A percentile compares a stretch with the other conserved stretches of the same genome.
Evolutionary conservation across 192 early-diverging fungal species (phyloP).

Genomic region (Coemansia sp.): DNA sequence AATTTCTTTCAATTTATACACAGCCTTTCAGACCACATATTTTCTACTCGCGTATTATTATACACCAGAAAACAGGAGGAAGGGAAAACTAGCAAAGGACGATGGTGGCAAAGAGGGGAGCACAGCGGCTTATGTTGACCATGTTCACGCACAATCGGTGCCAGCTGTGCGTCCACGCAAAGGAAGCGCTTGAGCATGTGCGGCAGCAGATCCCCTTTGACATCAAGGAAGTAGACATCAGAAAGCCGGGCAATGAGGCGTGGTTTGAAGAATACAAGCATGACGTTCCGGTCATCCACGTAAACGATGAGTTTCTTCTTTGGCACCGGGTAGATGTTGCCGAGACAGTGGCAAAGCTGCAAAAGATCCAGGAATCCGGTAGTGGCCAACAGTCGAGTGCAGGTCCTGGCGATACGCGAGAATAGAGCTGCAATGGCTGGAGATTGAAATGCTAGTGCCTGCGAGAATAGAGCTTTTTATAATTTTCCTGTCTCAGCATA

Average conservation of each 20-base stretch:
- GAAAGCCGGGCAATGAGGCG: slow-evolving; percentile 38
- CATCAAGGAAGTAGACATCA: slow-evolving; percentile 45
- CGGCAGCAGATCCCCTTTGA: slow-evolving; percentile 44
- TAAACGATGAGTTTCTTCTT: slow-evolving; percentile 44
- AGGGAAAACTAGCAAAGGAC: not conserved
- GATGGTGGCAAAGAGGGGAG: slow-evolving; percentile 1
- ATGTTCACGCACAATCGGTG: slow-evolving; percentile 54
- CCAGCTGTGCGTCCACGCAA: slow-evolving; percentile 51
- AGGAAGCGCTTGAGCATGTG: slow-evolving; percentile 41
- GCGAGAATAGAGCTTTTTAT: not conserved
- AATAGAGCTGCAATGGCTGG: not conserved
- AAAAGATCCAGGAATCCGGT: slow-evolving; percentile 9
- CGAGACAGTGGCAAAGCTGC: slow-evolving; percentile 38
- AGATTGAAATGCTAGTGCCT: not conserved
- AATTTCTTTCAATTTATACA: not conserved
- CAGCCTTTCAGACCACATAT: not conserved
- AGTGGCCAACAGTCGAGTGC: not conserved
- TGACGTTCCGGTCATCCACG: slow-evolving; percentile 51
- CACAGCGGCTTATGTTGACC: slow-evolving; percentile 37
- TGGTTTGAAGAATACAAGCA: slow-evolving; percentile 56
- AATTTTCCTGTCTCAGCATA: not conserved
- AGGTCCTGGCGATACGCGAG: not conserved
- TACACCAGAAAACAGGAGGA: not conserved
- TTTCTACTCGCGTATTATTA: not conserved
- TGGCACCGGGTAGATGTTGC: slow-evolving; percentile 47